Base-by-base conservation (phyloP, 2,329 filamentous ascomycete species). In the Cladophialophora psammophila region DNA sequence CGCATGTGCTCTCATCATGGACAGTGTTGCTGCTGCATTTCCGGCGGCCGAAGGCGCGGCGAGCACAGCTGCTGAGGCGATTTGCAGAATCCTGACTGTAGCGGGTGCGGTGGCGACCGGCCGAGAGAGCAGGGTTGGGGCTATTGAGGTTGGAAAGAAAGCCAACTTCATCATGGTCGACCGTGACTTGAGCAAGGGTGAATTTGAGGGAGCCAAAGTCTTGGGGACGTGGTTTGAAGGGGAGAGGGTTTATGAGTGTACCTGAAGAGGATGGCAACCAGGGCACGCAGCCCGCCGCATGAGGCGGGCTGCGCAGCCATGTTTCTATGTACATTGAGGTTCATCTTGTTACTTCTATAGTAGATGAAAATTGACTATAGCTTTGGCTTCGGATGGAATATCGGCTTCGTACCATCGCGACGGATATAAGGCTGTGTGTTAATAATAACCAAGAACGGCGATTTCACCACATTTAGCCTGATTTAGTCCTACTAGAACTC, bases 111-210 rank as follows among this genome's bases (percentile, higher is more conserved):
- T 72, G 58, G 76, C 75, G 2, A 73, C 76, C 3, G 72, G 72
- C 2, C 70, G 61, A 31, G 72, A 77, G n/a, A 68, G 69, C 34
- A 69, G 70, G 18, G 34, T 67, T n/a, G 75, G 76, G 15, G 76
- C 73, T 57, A 74, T 78, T 35, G 72, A 74, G 63, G 68, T 75
- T 1, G 74, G 75, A 15, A 78, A 78, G 71, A 74, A 70, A 58
- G 76, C 75, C 18, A 76, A 76, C 64, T 76, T 78, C 40, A 75
- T 77, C 53, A 67, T 74, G 9, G 66, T 77, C 54, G 73, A 76
- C 66, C 55, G 69, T 15, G 74, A 77, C 67, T 66, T 77, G 35
- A 75, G 72, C 53, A 68, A 72, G 36, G 76, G 75, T 1, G 65
- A 74, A 8, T 76, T 77, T 55, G 69, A 65, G 3, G 73, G 71